Base-by-base conservation (phyloP, 306 rosid species). In the Calophaca sinica region DNA sequence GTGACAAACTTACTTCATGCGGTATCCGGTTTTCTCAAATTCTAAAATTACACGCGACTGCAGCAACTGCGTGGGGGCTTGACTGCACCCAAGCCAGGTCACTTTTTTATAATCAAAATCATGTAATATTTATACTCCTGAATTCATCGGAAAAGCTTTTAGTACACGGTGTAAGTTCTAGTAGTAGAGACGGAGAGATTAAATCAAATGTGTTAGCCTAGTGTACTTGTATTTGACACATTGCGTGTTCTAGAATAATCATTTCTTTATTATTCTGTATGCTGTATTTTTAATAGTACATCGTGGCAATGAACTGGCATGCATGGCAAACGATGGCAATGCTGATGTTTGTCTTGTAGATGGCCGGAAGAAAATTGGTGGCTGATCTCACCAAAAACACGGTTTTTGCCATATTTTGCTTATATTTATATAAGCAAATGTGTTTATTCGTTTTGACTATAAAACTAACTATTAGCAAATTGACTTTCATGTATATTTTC, bases 341-440 rank as follows among this genome's bases (percentile, higher is more conserved):
- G 77, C 26, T 42, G 26, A 20, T 61, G 64, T 42, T 53, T 45
- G 65, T 74, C 51, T 70, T 78, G 65, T 53, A 54, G 83, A 48
- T 58, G 77, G 75, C 26, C 61, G 72, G 76, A 77, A 75, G 81
- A 76, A 73, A 78, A 41, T 75, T 75, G 82, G 83, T 39, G 57
- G 35, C 85, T 82, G 63, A 75, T 79, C 80, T 72, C 62, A 87
- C 94, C 91, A 79, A 75, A 87, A 83, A 93, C 94, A 76, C 96
- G 96, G 85, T 86, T 89, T 86, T 72, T 59, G 76, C 79, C 74
- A 33, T 67, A 46, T 58, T 67, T 76, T 71, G 48, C 36, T 73
- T 74, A 62, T 66, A 62, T 66, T 44, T 73, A 51, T 73, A 51
- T 80, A 62, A 66, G 31, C 64, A 38, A 69, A 33, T 42, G n/a